A percentile compares a stretch with the other conserved stretches of the same genome.
These are phyloP conservation scores for Forsythia suspensa DNA, from an alignment of 257 asterid genomes.

Conservation along the genomic window DNA sequence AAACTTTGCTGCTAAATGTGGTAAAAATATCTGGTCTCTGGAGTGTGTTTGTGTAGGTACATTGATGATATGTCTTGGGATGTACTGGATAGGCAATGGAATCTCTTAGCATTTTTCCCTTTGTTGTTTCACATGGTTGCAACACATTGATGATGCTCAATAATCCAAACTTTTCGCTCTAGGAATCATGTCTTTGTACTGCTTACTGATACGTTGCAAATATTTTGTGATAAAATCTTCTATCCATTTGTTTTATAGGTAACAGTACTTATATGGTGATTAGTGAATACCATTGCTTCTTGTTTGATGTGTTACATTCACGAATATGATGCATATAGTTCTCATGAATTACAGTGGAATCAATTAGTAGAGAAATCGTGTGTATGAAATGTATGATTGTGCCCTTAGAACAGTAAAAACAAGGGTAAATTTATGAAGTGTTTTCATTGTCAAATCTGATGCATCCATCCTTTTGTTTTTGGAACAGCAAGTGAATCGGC, in stretches of 20 bases:
- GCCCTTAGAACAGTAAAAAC: neutral
- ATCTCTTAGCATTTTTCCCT: neutral
- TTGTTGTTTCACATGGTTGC: neutral
- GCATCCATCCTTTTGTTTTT: constrained; percentile 7
- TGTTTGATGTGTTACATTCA: neutral
- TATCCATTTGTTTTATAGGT: neutral
- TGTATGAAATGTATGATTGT: neutral
- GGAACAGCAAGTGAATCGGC: constrained; percentile 91
- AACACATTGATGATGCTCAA: neutral
- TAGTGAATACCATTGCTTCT: neutral
- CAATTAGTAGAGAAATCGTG: neutral
- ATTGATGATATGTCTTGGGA: neutral
- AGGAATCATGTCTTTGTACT: neutral
- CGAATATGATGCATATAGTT: neutral
- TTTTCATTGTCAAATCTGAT: constrained; percentile 27
- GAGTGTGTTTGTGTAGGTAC: neutral
- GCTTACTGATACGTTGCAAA: neutral
- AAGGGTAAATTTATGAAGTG: neutral
- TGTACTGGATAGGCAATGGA: neutral
- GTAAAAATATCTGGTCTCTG: neutral
- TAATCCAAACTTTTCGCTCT: neutral
- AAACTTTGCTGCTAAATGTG: neutral
- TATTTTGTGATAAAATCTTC: neutral
- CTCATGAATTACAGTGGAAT: neutral
- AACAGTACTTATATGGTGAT: neutral